Base-by-base conservation (phyloP, 2,329 filamentous ascomycete species). In the Geosmithia morbida region DNA sequence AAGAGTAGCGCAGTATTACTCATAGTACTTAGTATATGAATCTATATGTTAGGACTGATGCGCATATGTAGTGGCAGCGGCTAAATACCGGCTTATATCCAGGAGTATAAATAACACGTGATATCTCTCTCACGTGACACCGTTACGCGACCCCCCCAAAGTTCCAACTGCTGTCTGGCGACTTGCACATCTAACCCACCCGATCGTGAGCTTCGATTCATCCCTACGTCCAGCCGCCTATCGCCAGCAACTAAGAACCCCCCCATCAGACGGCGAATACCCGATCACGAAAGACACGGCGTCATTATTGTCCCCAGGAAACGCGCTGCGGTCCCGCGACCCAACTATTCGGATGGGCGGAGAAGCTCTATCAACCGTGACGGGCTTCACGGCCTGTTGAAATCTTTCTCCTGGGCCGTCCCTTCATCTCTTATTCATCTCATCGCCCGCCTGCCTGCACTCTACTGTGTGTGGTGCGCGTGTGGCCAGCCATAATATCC, bases 341-440 rank as follows among this genome's bases (percentile, higher is more conserved):
- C 33, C 5, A 11, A 16, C 10, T 5, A 16, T 8, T 65, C 68
- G 68, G 61, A 73, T 73, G 70, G 65, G 68, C 65, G 63, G 62
- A 59, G 59, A 60, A 60, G 59, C 62, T 37, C 33, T 3, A 59
- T 61, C 57, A 55, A 60, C 62, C 60, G 63, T 66, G 63, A 66
- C 66, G 66, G 71, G 72, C 72, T 67, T 64, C 61, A 60, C 63
- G 66, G 71, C 67, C 67, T 68, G 62, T 62, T 66, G 59, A 67
- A 51, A 48, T 39, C 44, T 46, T 47, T 47, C 41, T 48, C 39
- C 44, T 46, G 46, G n/a, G n/a, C 48, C 14, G 48, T 41, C 45
- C 45, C 18, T 18, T n/a, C 41, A n/a, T 19, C 46, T 22, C 47
- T 18, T 37, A 37, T 37, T 37, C 33, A 37, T 37, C 33, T 41